These are phyloP conservation scores for Ophiostoma ips DNA, from an alignment of 2,329 filamentous ascomycete genomes.

Conservation along the genomic window DNA sequence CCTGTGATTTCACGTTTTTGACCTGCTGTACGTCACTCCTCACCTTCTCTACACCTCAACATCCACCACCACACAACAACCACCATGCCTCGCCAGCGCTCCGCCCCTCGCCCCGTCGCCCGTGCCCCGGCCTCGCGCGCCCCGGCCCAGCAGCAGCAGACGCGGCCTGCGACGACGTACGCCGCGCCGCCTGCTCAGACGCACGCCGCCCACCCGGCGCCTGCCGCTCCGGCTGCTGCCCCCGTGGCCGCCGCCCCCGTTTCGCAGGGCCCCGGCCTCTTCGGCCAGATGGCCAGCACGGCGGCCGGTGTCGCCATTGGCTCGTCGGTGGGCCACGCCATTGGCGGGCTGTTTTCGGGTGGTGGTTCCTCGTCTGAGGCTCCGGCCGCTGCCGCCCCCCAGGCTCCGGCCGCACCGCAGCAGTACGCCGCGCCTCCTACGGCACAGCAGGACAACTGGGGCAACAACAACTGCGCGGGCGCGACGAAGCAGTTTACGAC, in stretches of 20 bases:
- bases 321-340: conserved; percentile 86
- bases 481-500: conserved; percentile 78
- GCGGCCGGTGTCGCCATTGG: conserved; percentile 96
- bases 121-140: conserved; percentile 46
- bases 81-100: conserved; percentile 64
- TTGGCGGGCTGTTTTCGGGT: conserved; percentile 77
- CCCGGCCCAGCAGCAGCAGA: conserved; percentile 41
- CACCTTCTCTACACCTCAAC: background rate
- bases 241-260: conserved; percentile 27
- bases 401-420: conserved; percentile 33
- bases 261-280: conserved; percentile 65
- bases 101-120: conserved; percentile 45
- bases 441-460: conserved; percentile 37
- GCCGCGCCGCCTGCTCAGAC: conserved; percentile 32
- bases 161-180: conserved; percentile 57
- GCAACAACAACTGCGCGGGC: conserved; percentile 56
- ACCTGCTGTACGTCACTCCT: background rate
- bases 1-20: too few species aligned
- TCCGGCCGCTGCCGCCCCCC: conserved; percentile 27
- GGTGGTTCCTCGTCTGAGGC: conserved; percentile 53
- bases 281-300: conserved; percentile 94
- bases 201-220: conserved; percentile 21
- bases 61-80: background rate
- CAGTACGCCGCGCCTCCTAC: conserved; percentile 17
- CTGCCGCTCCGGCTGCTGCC: conserved; percentile 34